Evolutionary conservation across 768 basidiomycete genomes (phyloP).

Genomic region (Tylopilus intermedius): DNA sequence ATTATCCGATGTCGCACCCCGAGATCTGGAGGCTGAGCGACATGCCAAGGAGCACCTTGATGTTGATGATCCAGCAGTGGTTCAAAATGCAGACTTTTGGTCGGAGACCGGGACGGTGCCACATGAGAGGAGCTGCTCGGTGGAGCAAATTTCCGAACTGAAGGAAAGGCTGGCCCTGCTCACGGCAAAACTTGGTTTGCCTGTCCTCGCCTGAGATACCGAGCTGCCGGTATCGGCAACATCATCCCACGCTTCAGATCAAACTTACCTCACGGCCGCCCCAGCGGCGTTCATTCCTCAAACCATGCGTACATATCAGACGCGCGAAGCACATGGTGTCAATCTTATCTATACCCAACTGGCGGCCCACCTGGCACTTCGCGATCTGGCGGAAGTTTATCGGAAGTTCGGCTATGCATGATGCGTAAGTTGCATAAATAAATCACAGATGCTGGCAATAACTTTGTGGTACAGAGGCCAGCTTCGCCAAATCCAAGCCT

Average conservation of each 20-base stretch:
- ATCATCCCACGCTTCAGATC: too few relatives aligned
- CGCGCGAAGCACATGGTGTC: neutral
- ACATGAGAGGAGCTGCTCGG: conserved; percentile 27
- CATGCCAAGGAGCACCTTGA: conserved; percentile 69
- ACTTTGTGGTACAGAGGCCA: neutral
- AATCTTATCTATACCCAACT: neutral
- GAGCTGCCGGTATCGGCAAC: neutral
- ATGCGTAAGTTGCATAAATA: neutral
- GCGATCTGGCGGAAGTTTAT: neutral
- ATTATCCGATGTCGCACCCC: conserved; percentile 68
- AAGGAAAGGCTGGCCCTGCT: conserved; percentile 35
- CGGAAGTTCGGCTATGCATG: neutral
- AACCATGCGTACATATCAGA: neutral
- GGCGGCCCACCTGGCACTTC: neutral
- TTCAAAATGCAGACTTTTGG: conserved; percentile 34
- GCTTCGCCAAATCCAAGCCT: neutral
- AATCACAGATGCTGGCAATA: neutral
- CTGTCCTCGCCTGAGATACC: conserved; percentile 7
- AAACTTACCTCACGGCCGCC: too few relatives aligned
- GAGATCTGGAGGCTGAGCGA: conserved; percentile 70
- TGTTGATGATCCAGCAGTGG: conserved; percentile 25
- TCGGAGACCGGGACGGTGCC: conserved; percentile 16
- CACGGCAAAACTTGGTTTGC: conserved; percentile 30
- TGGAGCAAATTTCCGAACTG: conserved; percentile 38
- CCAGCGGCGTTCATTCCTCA: neutral